These are phyloP conservation scores for Dothideomycetes sp. DNA, from an alignment of 2,329 filamentous ascomycete species.

Conservation along the genomic window DNA sequence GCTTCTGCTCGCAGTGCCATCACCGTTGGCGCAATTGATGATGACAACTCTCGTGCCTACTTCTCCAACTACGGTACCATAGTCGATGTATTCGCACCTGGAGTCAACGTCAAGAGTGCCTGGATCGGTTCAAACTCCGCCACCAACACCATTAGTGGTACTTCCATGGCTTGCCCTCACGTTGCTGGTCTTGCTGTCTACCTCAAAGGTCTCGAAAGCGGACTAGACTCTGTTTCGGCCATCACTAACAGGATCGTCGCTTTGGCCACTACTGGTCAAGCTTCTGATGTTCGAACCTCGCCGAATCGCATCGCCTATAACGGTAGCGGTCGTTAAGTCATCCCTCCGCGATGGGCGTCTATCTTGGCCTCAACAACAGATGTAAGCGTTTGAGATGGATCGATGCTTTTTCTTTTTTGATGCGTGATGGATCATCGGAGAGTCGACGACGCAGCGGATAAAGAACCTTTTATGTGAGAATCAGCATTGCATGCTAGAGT, in stretches of 20 bases:
- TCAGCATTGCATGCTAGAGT: too few relatives aligned
- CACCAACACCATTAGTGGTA: slow-evolving; percentile 44
- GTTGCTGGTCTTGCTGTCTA: slow-evolving; percentile 60
- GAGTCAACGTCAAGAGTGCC: slow-evolving; percentile 34
- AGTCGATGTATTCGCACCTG: slow-evolving; percentile 32
- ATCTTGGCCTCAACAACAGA: neutral
- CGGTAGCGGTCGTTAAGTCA: slow-evolving; percentile 10
- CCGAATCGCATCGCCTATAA: slow-evolving; percentile 15
- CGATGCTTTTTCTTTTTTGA: neutral
- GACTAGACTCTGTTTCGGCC: neutral
- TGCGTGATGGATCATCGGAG: too few relatives aligned
- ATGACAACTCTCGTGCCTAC: slow-evolving; percentile 23
- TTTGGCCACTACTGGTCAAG: slow-evolving; percentile 6
- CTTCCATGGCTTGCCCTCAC: slow-evolving; percentile 58
- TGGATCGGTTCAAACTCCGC: slow-evolving; percentile 39
- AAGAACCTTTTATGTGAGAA: too few relatives aligned
- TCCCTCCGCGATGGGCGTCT: neutral
- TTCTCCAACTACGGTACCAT: slow-evolving; percentile 33
- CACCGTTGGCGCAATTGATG: slow-evolving; percentile 28
- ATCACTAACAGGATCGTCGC: slow-evolving; percentile 9
- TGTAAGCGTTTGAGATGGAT: neutral
- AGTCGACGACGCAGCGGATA: too few relatives aligned
- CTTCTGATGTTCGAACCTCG: slow-evolving; percentile 7
- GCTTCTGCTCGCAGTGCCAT: slow-evolving; percentile 28
- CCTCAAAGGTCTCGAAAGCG: slow-evolving; percentile 19